phyloP scores from a whole-genome alignment of 495 filamentous ascomycete species.

The Tuber melanosporum region DNA sequence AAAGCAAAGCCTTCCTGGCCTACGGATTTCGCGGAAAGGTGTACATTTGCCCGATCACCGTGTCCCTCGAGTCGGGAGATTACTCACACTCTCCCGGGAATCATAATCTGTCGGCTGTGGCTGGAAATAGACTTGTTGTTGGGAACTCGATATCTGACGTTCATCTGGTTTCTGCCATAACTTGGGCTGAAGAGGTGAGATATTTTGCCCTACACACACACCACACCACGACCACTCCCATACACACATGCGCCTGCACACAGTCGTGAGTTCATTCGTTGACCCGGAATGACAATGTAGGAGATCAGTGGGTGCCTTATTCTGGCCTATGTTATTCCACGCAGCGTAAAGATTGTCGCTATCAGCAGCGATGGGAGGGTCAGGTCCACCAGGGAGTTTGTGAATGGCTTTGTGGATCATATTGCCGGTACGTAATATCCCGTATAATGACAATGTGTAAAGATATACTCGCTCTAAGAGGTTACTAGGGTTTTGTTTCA shows the following conservation, averaged over 20 bases:
- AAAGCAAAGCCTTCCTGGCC: conserved; percentile 42
- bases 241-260: conserved; percentile 4
- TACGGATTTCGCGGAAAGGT: conserved; percentile 41
- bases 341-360: conserved; percentile 34
- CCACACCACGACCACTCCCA: not conserved
- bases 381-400: conserved; percentile 34
- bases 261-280: conserved; percentile 32
- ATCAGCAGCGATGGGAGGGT: conserved; percentile 36
- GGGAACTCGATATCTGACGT: conserved; percentile 37
- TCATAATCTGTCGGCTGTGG: conserved; percentile 20
- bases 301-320: conserved; percentile 33
- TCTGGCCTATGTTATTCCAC: conserved; percentile 40
- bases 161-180: conserved; percentile 34
- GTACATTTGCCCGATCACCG: conserved; percentile 27
- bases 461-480: conserved; percentile 2
- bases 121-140: conserved; percentile 24
- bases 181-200: conserved; percentile 38
- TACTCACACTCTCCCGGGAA: conserved; percentile 9
- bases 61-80: conserved; percentile 28
- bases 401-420: conserved; percentile 39
- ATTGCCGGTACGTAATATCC: conserved; percentile 40
- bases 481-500: conserved; percentile 36
- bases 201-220: not conserved
- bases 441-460: conserved; percentile 5
- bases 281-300: conserved; percentile 30